Conservation (phyloP, 768 basidiomycete genomes). For the Termitomyces sp. region DNA sequence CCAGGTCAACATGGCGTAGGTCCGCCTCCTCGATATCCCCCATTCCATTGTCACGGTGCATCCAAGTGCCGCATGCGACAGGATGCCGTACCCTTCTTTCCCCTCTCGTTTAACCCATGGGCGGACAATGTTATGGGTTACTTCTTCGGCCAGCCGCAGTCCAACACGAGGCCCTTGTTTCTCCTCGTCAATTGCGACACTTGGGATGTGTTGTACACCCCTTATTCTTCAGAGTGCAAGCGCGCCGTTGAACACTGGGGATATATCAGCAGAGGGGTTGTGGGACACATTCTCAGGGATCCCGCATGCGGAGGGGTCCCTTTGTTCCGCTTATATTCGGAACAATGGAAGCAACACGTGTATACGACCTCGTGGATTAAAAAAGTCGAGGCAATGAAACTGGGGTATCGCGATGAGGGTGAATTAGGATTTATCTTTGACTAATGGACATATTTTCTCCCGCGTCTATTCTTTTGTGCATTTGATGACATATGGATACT, state of each 20-base stretch:
- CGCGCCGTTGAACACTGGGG: conserved; percentile 1
- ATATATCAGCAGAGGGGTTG: not conserved
- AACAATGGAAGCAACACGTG: conserved; percentile 1
- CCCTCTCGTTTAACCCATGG: not conserved
- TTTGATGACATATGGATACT: no score
- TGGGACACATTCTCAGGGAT: not conserved
- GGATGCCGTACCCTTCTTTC: conserved; percentile 1
- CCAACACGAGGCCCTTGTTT: not conserved
- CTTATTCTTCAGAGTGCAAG: not conserved
- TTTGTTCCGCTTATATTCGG: conserved; percentile 6
- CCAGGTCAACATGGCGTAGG: no score
- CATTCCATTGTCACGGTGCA: no score
- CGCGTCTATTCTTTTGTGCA: no score
- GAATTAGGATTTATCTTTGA: not conserved
- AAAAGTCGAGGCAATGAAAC: not conserved
- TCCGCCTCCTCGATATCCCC: no score
- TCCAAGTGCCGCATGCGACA: not conserved
- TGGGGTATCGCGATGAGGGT: not conserved
- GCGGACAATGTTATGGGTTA: not conserved
- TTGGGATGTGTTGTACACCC: conserved; percentile 6
- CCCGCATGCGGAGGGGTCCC: not conserved
- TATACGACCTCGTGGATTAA: conserved; percentile 1
- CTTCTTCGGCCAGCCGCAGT: not conserved
- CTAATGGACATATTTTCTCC: not conserved
- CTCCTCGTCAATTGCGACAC: conserved; percentile 4